Evolutionary conservation across 768 basidiomycete genomes (phyloP).

Genomic region (Lepiota brunneoincarnata): DNA sequence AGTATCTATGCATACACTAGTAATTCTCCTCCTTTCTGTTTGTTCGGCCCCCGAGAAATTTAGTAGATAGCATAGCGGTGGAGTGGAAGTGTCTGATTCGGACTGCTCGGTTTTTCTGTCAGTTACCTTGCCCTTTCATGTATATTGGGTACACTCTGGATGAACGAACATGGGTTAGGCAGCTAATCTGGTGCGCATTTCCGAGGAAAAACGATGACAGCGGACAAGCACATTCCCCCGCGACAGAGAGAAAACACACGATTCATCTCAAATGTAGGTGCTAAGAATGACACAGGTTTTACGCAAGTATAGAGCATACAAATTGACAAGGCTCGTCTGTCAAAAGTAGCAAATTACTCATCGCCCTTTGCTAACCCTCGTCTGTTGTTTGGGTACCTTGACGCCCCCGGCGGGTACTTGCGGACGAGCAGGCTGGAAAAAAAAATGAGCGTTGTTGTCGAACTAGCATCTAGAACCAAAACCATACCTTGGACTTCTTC

Average conservation of each 20-base stretch:
- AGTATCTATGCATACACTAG: constrained; percentile 28
- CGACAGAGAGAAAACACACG: background rate
- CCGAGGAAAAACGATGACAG: too few relatives aligned
- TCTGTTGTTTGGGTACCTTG: constrained; percentile 93
- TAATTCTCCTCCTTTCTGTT: constrained; percentile 17
- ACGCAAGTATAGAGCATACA: constrained; percentile 22
- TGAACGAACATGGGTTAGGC: background rate
- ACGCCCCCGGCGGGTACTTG: constrained; percentile 59
- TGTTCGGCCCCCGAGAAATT: constrained; percentile 5
- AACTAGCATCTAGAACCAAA: background rate
- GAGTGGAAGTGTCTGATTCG: background rate
- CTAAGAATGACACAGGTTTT: constrained; percentile 23
- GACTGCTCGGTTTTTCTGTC: background rate
- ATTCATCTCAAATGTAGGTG: constrained; percentile 16
- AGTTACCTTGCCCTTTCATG: background rate
- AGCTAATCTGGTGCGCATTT: too few relatives aligned
- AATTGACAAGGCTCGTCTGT: background rate
- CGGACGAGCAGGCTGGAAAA: constrained; percentile 52
- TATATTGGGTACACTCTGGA: background rate
- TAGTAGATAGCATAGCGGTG: constrained; percentile 1
- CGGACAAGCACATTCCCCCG: too few relatives aligned
- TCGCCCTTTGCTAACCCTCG: constrained; percentile 88
- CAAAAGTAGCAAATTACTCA: constrained; percentile 30
- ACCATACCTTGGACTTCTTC: constrained; percentile 80
- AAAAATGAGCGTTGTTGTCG: background rate